A percentile compares a stretch with the other conserved stretches of the same genome.
Evolutionary conservation across 805 yeast genomes (phyloP).

Genomic region (Wickerhamomyces subpelliculosus): DNA sequence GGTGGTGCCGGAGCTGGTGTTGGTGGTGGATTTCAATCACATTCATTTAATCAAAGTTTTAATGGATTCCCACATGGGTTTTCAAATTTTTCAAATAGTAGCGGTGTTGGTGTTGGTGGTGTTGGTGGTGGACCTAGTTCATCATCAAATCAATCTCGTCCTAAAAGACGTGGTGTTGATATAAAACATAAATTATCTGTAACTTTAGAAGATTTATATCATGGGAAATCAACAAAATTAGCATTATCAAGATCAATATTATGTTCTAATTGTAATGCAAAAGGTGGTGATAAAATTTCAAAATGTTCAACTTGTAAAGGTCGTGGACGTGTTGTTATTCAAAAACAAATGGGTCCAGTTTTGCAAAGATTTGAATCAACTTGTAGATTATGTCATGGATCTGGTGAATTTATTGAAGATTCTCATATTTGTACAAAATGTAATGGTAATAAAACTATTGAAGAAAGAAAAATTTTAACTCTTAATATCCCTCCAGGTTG

Average conservation of each 20-base stretch:
- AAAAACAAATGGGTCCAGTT: conserved; percentile 99
- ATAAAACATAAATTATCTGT: conserved; percentile 84
- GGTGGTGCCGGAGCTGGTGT: no score
- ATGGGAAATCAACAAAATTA: conserved; percentile 89
- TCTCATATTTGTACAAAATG: conserved; percentile 86
- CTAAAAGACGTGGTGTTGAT: conserved; percentile 74
- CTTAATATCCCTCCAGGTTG: conserved; percentile 96
- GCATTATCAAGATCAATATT: conserved; percentile 88
- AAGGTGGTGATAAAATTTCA: conserved; percentile 92
- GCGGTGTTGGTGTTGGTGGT: no score
- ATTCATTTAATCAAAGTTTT: no score
- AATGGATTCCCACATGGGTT: neutral
- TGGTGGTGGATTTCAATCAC: no score
- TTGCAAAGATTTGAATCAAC: conserved; percentile 94
- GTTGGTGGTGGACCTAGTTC: no score
- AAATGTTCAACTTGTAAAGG: conserved; percentile 87
- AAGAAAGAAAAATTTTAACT: conserved; percentile 88
- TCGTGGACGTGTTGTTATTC: conserved; percentile 82
- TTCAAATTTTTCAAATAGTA: no score
- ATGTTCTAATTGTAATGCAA: conserved; percentile 87
- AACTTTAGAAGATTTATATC: conserved; percentile 86
- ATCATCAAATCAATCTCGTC: conserved; percentile 56
- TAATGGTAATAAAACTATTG: conserved; percentile 79
- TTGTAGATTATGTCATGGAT: conserved; percentile 89
- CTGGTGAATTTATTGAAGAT: conserved; percentile 81